Evolutionary conservation across 2,329 filamentous ascomycete genomes (phyloP), one percentile per base, ranked within the genome.

Genomic region (Botryotinia convoluta): DNA sequence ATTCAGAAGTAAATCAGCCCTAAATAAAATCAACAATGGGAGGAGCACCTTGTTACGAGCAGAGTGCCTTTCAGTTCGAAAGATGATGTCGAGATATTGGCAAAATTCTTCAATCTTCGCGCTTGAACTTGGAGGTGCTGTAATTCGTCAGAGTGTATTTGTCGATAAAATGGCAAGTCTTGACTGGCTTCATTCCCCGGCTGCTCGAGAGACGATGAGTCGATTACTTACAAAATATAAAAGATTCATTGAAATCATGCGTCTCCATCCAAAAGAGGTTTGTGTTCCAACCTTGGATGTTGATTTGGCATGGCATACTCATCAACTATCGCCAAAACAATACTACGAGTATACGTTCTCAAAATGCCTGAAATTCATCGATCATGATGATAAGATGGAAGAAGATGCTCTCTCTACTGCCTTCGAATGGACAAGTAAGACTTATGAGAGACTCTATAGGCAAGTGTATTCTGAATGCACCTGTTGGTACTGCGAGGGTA

Each of bases 311-410:
- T 94, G 92, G 92, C 93, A 97, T 80, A 95, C 92, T 0, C 92
- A 95, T 63, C 78, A 95, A 80, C 87, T 95, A 4, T 87, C 84
- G 14, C 91, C 93, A 0, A 78, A 80, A 3, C 79, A 83, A 5
- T 96, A 96, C 82, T 91, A 89, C 77, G 74, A 80, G 4, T 91
- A 87, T 79, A 91, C 88, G 1, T 79, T 86, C 1, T 72, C 69
- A 0, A 80, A 81, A 35, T 86, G 85, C 9, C 79, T 78, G 0
- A 88, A 86, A 67, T 93, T 94, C 79, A 87, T 95, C 77, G 90
- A 95, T 79, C 93, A 97, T 79, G 91, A 96, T 81, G 94, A 97
- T 84, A 95, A 95, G 82, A 89, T 97, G 35, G 89, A 91, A 67
- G 91, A 94, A 78, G 84, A 83, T 22, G 86, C 85, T 67, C 86